Percentiles rank a stretch among this genome's conserved stretches.
Conservation (phyloP, 345 rosid species). For the Aquilaria malaccensis region DNA sequence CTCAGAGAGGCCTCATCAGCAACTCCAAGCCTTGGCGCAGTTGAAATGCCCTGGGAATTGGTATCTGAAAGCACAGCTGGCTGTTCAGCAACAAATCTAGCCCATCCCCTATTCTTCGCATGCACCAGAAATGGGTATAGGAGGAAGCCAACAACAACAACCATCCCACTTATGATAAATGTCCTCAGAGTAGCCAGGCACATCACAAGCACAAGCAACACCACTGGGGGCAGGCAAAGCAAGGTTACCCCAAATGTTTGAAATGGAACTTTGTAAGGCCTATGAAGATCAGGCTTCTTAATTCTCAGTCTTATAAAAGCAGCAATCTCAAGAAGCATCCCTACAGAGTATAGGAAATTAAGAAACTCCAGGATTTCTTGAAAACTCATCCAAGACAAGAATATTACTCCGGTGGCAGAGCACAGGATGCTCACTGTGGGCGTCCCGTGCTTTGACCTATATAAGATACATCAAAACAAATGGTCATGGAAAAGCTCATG, state of each 20-base stretch:
- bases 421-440: constrained; percentile 81
- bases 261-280: constrained; percentile 71
- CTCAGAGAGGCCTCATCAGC: constrained; percentile 44
- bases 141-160: constrained; percentile 48
- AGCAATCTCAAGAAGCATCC: constrained; percentile 88
- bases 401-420: constrained; percentile 82
- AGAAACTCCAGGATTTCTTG: constrained; percentile 90
- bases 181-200: constrained; percentile 61
- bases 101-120: constrained; percentile 53
- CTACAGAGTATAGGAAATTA: constrained; percentile 73
- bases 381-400: constrained; percentile 89
- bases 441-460: constrained; percentile 81
- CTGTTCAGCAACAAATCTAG: constrained; percentile 26
- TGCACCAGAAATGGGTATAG: constrained; percentile 43
- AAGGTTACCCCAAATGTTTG: constrained; percentile 53
- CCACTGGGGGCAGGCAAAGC: constrained; percentile 66
- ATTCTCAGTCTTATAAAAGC: constrained; percentile 73
- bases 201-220: constrained; percentile 77
- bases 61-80: constrained; percentile 9
- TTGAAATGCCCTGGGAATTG: constrained; percentile 6
- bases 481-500: neutral
- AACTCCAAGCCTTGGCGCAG: constrained; percentile 24
- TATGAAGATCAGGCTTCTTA: constrained; percentile 64
- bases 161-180: constrained; percentile 49
- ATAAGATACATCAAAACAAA: constrained; percentile 7